A percentile compares a stretch with the other conserved stretches of the same genome.
Evolutionary conservation across 805 yeast genomes (phyloP).

Genomic region (Phaffomyces opuntiae): DNA sequence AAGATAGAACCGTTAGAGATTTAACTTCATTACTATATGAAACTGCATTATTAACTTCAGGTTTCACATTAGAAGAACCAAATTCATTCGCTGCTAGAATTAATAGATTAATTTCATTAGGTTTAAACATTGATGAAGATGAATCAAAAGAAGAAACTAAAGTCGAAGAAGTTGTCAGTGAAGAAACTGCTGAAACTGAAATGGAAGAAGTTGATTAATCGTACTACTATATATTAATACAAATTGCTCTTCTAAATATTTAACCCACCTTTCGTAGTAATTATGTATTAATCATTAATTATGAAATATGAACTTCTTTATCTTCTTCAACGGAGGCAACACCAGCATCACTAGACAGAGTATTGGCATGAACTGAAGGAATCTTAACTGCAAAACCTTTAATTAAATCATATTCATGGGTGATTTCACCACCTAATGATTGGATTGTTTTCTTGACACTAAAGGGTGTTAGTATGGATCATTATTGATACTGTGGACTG

Average conservation of each 20-base stretch:
- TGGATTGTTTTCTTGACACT: constrained; percentile 43
- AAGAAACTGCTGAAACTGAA: constrained; percentile 83
- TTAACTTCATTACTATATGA: constrained; percentile 93
- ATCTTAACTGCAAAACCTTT: constrained; percentile 59
- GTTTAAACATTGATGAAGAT: constrained; percentile 95
- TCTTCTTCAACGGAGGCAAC: constrained; percentile 64
- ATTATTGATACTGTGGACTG: no score
- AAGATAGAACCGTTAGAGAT: constrained; percentile 97
- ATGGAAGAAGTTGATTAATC: constrained; percentile 98
- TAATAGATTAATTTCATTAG: constrained; percentile 95
- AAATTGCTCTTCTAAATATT: no score
- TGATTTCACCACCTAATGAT: constrained; percentile 53
- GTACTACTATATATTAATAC: neutral
- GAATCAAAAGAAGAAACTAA: constrained; percentile 52
- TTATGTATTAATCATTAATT: no score
- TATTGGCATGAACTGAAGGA: constrained; percentile 41
- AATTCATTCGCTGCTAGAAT: constrained; percentile 94
- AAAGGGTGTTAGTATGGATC: constrained; percentile 1
- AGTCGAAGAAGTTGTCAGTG: constrained; percentile 68
- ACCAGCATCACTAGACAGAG: constrained; percentile 41
- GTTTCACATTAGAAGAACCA: constrained; percentile 99
- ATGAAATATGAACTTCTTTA: constrained; percentile 43
- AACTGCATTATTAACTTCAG: constrained; percentile 97
- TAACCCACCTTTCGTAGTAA: no score
- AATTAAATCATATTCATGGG: constrained; percentile 54